phyloP scores from a whole-genome alignment of 2,329 filamentous ascomycete species.

The Colletotrichum zoysiae region DNA sequence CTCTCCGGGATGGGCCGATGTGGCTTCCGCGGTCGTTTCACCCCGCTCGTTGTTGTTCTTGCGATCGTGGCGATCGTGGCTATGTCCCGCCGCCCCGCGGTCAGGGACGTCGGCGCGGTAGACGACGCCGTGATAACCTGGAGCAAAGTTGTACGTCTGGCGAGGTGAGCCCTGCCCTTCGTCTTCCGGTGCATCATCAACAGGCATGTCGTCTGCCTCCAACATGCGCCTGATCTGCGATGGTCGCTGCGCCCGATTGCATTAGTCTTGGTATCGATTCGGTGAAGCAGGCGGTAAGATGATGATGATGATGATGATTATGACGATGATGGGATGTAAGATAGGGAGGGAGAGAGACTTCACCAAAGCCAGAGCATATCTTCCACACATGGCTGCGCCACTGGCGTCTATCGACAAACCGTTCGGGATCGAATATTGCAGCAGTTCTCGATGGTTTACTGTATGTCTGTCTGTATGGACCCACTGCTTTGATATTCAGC shows the following conservation, averaged over 20 bases:
- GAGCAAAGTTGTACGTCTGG: conserved; percentile 93
- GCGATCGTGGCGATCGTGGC: conserved; percentile 45
- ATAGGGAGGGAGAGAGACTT: conserved; percentile 42
- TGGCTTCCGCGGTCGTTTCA: conserved; percentile 10
- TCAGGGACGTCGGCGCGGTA: conserved; percentile 82
- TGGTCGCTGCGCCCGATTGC: conserved; percentile 68
- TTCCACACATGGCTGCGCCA: conserved; percentile 50
- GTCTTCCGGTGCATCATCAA: conserved; percentile 79
- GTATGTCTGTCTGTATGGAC: not conserved
- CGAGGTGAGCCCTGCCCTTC: conserved; percentile 71
- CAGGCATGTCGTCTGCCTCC: conserved; percentile 78
- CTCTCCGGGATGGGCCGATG: conserved; percentile 44
- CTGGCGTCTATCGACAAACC: not conserved
- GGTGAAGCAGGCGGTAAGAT: not conserved
- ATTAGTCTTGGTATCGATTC: conserved; percentile 25
- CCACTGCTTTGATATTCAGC: not conserved
- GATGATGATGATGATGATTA: conserved; percentile 13
- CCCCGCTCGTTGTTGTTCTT: conserved; percentile 34
- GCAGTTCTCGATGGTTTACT: not conserved
- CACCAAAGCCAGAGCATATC: conserved; percentile 54
- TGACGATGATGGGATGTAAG: conserved; percentile 14
- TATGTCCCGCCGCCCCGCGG: conserved; percentile 65
- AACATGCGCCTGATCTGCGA: conserved; percentile 81
- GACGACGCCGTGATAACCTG: conserved; percentile 86
- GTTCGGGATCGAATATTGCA: not conserved